These are phyloP conservation scores for Boletus huronensis DNA, from an alignment of 768 basidiomycete species.

Conservation along the genomic window DNA sequence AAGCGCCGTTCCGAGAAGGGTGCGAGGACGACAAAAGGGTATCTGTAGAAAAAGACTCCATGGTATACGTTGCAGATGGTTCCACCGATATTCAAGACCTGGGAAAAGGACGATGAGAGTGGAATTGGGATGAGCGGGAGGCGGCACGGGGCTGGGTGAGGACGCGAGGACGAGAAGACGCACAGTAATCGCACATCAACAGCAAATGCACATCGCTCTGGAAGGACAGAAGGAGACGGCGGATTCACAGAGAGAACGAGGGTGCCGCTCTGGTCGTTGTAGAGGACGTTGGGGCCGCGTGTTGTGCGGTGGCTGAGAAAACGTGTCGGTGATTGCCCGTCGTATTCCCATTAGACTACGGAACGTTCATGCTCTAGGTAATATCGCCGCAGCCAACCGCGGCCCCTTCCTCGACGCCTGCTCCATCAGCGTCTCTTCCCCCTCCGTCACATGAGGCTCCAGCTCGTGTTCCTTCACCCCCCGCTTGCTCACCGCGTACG, in stretches of 20 bases:
- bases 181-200: slow-evolving; percentile 27
- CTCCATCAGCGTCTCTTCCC: slow-evolving; percentile 50
- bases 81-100: slow-evolving; percentile 34
- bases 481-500: slow-evolving; percentile 59
- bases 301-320: slow-evolving; percentile 35
- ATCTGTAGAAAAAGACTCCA: slow-evolving; percentile 30
- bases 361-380: neutral
- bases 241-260: slow-evolving; percentile 4
- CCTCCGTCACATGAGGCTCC: slow-evolving; percentile 55
- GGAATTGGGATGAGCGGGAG: neutral
- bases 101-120: slow-evolving; percentile 5
- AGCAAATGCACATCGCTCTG: slow-evolving; percentile 21
- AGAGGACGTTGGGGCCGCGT: slow-evolving; percentile 27
- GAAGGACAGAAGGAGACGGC: slow-evolving; percentile 5
- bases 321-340: slow-evolving; percentile 33
- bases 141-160: no score
- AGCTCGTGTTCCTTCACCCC: slow-evolving; percentile 59
- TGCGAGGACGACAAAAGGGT: slow-evolving; percentile 22
- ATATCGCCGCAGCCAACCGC: neutral
- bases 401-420: slow-evolving; percentile 16
- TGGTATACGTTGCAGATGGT: slow-evolving; percentile 28
- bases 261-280: slow-evolving; percentile 12
- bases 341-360: slow-evolving; percentile 18
- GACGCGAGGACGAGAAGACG: neutral
- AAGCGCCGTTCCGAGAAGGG: slow-evolving; percentile 8